A percentile compares a stretch with the other conserved stretches of the same genome.
phyloP scores from a whole-genome alignment of 148 eudicot genomes.

The Camellia japonica region DNA sequence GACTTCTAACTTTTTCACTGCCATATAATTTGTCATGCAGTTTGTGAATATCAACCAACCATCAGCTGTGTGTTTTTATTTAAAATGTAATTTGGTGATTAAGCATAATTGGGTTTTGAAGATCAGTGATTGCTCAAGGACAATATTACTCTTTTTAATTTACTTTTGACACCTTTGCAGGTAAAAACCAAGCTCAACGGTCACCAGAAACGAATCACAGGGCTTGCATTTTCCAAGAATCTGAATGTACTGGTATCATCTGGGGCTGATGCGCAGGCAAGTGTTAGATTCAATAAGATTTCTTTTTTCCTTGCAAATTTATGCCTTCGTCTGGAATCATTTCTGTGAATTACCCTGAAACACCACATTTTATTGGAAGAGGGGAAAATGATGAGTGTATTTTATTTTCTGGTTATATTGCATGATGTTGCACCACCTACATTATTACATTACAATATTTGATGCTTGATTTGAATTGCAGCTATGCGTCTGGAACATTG shows the following conservation, averaged over 20 bases:
- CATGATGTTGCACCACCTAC: not conserved
- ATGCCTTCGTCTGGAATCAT: not conserved
- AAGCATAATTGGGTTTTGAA: no score
- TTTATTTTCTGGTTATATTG: not conserved
- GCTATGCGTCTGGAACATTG: slow-evolving; percentile 45
- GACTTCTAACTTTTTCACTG: not conserved
- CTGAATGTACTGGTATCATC: slow-evolving; percentile 50
- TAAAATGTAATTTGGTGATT: no score
- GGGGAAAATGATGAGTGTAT: not conserved
- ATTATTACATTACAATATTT: not conserved
- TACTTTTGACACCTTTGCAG: not conserved
- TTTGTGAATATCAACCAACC: not conserved
- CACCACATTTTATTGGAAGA: not conserved
- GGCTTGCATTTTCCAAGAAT: slow-evolving; percentile 51
- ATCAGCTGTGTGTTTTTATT: not conserved
- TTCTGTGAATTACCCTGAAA: not conserved
- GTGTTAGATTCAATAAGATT: not conserved
- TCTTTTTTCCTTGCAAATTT: not conserved
- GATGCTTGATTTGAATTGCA: slow-evolving; percentile 10
- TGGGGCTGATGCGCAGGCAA: slow-evolving; percentile 62
- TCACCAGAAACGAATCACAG: slow-evolving; percentile 46
- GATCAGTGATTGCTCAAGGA: no score
- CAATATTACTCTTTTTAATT: no score
- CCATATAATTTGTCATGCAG: not conserved
- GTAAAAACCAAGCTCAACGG: no score